phyloP scores from a whole-genome alignment of 148 eudicot species.

The Nyssa sinensis region DNA sequence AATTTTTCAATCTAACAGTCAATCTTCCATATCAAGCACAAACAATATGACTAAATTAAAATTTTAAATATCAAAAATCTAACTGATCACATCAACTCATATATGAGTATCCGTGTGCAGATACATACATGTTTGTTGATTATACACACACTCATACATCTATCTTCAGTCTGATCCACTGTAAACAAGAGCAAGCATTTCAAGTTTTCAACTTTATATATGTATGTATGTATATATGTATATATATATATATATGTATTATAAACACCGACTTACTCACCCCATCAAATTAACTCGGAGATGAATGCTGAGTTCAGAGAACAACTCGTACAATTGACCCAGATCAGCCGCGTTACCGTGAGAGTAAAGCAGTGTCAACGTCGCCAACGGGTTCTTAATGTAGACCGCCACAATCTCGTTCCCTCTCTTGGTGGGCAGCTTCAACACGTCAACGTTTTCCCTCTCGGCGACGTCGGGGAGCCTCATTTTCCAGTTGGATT shows the following conservation, averaged over 20 bases:
- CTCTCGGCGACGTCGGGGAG: conserved; percentile 40
- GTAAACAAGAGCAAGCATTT: not conserved
- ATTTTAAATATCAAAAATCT: not conserved
- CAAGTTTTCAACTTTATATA: not conserved
- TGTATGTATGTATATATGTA: not conserved
- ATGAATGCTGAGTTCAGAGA: conserved; percentile 64
- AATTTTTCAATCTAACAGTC: not conserved
- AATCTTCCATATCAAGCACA: not conserved
- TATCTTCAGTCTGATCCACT: not conserved
- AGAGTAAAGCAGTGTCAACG: conserved; percentile 62
- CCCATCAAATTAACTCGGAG: conserved; percentile 77
- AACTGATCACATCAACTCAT: not conserved
- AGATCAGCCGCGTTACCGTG: conserved; percentile 91
- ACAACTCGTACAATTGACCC: conserved; percentile 81
- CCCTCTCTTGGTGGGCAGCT: conserved; percentile 41
- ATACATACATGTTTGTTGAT: not conserved
- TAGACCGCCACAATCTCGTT: conserved; percentile 46
- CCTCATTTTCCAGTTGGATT: conserved; percentile 27
- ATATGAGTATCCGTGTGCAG: not conserved
- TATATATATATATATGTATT: not conserved
- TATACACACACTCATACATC: not conserved
- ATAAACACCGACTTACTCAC: conserved; percentile 31
- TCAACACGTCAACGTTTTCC: conserved; percentile 47
- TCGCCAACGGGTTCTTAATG: conserved; percentile 39
- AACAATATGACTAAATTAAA: not conserved